A percentile compares a stretch with the other conserved stretches of the same genome.
phyloP scores from a whole-genome alignment of 441 rosid genomes.

The Kokia cookei region DNA sequence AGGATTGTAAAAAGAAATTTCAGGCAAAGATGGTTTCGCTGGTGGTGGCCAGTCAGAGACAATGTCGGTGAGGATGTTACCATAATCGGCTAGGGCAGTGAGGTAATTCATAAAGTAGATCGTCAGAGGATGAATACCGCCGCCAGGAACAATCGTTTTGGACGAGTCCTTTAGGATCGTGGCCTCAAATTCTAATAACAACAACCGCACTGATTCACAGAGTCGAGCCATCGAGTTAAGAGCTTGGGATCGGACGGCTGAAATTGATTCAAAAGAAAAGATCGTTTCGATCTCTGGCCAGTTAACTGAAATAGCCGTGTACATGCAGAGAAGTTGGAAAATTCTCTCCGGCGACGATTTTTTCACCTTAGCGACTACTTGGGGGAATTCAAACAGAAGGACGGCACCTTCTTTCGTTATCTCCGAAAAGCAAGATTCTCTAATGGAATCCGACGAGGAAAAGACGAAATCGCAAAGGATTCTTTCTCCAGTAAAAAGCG shows the following conservation, averaged over 20 bases:
- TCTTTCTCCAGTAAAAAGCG: conserved; percentile 61
- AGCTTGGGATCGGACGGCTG: conserved; percentile 45
- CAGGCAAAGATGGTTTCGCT: conserved; percentile 30
- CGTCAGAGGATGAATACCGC: conserved; percentile 59
- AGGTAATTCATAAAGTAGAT: conserved; percentile 43
- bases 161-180: conserved; percentile 53
- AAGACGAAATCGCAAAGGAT: conserved; percentile 64
- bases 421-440: conserved; percentile 62
- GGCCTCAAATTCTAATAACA: conserved; percentile 44
- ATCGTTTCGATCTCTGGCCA: conserved; percentile 49
- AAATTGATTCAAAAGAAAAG: conserved; percentile 48
- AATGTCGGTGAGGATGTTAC: conserved; percentile 36
- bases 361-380: conserved; percentile 42
- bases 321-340: conserved; percentile 53
- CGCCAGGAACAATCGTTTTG: conserved; percentile 34
- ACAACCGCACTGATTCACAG: conserved; percentile 29
- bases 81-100: conserved; percentile 52
- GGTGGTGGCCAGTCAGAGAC: conserved; percentile 37
- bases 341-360: conserved; percentile 45
- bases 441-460: conserved; percentile 40
- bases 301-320: conserved; percentile 31
- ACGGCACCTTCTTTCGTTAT: conserved; percentile 56
- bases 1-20: conserved; percentile 32
- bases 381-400: conserved; percentile 58
- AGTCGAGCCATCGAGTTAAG: conserved; percentile 40